Evolutionary conservation across 305 asterid genomes (phyloP).

Genomic region (Solanum hybrid): DNA sequence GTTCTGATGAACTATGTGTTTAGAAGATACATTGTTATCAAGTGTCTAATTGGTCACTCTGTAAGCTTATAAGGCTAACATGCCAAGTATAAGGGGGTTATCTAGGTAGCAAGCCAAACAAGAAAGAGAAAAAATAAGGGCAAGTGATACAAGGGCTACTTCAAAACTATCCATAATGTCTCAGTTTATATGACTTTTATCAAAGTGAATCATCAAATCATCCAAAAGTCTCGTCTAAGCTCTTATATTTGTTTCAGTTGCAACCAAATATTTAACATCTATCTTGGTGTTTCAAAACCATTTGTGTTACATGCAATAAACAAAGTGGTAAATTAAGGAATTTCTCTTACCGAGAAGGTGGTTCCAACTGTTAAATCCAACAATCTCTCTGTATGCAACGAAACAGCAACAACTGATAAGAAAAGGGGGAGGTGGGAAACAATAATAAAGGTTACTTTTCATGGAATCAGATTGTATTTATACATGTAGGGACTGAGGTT

Average conservation of each 20-base stretch:
- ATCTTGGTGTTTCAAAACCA: background rate
- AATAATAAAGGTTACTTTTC: background rate
- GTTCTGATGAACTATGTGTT: background rate
- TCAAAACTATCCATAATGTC: background rate
- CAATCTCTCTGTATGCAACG: background rate
- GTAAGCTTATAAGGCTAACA: background rate
- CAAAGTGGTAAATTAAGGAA: background rate
- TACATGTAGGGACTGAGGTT: background rate
- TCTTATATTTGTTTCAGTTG: background rate
- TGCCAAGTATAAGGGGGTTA: background rate
- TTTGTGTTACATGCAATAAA: background rate
- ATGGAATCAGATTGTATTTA: background rate
- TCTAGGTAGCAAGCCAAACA: background rate
- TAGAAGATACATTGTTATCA: background rate
- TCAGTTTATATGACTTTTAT: background rate
- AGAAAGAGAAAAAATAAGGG: background rate
- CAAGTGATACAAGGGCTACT: background rate
- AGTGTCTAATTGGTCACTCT: background rate
- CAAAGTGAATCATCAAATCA: background rate
- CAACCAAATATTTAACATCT: background rate
- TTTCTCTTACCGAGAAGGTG: background rate
- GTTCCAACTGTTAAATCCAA: background rate
- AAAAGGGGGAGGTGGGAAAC: background rate
- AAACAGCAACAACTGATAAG: background rate
- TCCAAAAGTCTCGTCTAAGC: background rate